These are phyloP conservation scores for Carex myosuroides DNA, from an alignment of 176 grass and related monocot genomes.

Conservation along the genomic window DNA sequence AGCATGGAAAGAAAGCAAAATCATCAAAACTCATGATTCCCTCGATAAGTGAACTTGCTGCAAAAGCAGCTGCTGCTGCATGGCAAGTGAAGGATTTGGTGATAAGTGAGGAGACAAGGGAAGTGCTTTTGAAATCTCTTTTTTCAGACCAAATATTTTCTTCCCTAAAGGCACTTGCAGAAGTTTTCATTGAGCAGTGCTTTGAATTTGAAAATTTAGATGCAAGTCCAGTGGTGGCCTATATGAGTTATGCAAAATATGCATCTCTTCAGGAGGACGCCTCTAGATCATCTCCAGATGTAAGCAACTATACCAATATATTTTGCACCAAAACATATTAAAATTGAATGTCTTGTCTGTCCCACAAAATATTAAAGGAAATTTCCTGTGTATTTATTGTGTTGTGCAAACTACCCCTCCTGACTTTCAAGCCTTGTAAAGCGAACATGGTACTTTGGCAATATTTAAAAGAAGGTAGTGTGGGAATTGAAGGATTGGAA, in stretches of 20 bases:
- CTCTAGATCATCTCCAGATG: conserved; percentile 18
- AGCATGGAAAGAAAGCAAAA: conserved; percentile 55
- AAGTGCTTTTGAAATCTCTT: conserved; percentile 53
- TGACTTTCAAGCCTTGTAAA: conserved; percentile 10
- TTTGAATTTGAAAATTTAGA: conserved; percentile 55
- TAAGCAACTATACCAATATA: conserved; percentile 22
- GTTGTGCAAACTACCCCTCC: neutral
- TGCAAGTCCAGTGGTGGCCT: conserved; percentile 40
- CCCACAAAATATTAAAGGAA: neutral
- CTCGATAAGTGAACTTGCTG: conserved; percentile 35
- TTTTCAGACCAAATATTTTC: conserved; percentile 51
- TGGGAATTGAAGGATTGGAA: neutral
- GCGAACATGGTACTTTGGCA: neutral
- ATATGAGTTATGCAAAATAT: conserved; percentile 50
- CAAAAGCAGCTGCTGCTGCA: conserved; percentile 43
- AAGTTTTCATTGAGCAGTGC: conserved; percentile 57
- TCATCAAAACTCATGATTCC: conserved; percentile 31
- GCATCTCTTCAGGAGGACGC: conserved; percentile 43
- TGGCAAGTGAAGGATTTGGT: conserved; percentile 81
- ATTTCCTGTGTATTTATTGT: neutral
- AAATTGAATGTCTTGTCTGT: neutral
- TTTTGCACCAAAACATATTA: neutral
- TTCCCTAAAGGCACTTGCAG: conserved; percentile 54
- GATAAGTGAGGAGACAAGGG: conserved; percentile 41
- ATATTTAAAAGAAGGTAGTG: neutral